A percentile compares a stretch with the other conserved stretches of the same genome.
Evolutionary conservation across 2,329 filamentous ascomycete genomes (phyloP).

Genomic region (Neofusicoccum sp.): DNA sequence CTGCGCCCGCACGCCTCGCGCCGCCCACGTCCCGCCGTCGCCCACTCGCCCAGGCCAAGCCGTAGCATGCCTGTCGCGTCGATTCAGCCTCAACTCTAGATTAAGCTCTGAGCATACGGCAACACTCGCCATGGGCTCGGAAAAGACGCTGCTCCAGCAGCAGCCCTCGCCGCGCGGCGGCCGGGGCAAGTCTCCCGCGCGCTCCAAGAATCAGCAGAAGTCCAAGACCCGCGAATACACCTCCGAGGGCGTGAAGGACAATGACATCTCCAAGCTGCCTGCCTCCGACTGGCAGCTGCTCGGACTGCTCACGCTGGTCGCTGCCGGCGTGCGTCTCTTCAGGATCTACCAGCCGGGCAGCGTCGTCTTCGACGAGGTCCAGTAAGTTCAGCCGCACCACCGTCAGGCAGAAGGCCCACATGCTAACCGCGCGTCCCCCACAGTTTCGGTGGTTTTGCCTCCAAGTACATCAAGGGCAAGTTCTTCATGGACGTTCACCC

Average conservation of each 20-base stretch:
- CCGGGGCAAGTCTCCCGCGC: conserved; percentile 35
- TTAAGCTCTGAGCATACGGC: conserved; percentile 12
- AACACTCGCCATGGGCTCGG: conserved; percentile 16
- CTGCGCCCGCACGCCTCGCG: not conserved
- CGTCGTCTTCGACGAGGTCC: conserved; percentile 98
- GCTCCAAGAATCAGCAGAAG: conserved; percentile 34
- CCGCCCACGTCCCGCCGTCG: not conserved
- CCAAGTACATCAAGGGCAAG: conserved; percentile 97
- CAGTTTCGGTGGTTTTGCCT: conserved; percentile 96
- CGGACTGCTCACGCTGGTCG: conserved; percentile 69
- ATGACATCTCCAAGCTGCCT: conserved; percentile 88
- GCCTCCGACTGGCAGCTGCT: conserved; percentile 79
- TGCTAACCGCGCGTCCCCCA: conserved; percentile 1
- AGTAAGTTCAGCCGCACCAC: conserved; percentile 62
- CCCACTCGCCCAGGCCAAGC: conserved; percentile 13
- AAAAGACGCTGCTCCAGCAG: conserved; percentile 15
- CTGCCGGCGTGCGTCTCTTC: conserved; percentile 80
- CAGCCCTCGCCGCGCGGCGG: conserved; percentile 25
- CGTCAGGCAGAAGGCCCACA: not conserved
- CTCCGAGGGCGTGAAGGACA: conserved; percentile 77
- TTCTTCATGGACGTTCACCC: conserved; percentile 99
- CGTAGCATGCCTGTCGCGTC: conserved; percentile 17
- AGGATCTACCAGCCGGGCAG: conserved; percentile 94
- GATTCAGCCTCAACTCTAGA: conserved; percentile 16
- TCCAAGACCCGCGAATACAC: conserved; percentile 57